Percentiles rank a stretch among this genome's conserved stretches.
phyloP scores from a whole-genome alignment of 139 green algal genomes.

The Coelastrella sp. region DNA sequence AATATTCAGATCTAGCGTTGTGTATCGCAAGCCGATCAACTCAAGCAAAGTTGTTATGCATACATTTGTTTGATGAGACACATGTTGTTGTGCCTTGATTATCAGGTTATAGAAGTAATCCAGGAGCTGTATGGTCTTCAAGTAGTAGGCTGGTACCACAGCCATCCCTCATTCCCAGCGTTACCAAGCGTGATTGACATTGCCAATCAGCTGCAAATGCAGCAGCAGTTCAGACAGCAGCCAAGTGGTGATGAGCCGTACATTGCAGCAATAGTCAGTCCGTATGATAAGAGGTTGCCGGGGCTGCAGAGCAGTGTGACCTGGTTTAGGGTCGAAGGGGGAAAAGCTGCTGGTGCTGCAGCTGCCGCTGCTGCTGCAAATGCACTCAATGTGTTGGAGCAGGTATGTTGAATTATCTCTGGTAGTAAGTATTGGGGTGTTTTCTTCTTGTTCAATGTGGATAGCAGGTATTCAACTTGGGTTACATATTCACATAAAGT shows the following conservation, averaged over 20 bases:
- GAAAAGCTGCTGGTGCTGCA: not conserved
- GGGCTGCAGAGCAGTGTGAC: conserved; percentile 57
- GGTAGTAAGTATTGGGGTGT: too few relatives aligned
- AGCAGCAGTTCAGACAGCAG: not conserved
- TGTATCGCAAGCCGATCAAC: not conserved
- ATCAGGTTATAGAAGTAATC: conserved; percentile 58
- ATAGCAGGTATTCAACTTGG: too few relatives aligned
- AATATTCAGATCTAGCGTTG: too few relatives aligned
- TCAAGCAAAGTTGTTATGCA: too few relatives aligned
- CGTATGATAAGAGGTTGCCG: conserved; percentile 66
- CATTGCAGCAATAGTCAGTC: conserved; percentile 80
- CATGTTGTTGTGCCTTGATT: too few relatives aligned
- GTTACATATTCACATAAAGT: too few relatives aligned
- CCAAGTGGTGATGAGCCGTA: conserved; percentile 54
- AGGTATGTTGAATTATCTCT: too few relatives aligned
- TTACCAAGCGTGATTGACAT: conserved; percentile 79
- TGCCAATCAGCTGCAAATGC: conserved; percentile 69
- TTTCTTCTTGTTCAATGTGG: too few relatives aligned
- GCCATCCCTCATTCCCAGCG: conserved; percentile 75
- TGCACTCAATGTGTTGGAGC: conserved; percentile 11
- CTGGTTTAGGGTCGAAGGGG: conserved; percentile 77
- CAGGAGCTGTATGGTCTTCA: conserved; percentile 42
- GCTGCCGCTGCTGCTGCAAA: not conserved
- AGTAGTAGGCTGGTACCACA: conserved; percentile 83
- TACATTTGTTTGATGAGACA: too few relatives aligned